Conservation (phyloP, 2,329 filamentous ascomycete species). For the Ophiosphaerella korrae region DNA sequence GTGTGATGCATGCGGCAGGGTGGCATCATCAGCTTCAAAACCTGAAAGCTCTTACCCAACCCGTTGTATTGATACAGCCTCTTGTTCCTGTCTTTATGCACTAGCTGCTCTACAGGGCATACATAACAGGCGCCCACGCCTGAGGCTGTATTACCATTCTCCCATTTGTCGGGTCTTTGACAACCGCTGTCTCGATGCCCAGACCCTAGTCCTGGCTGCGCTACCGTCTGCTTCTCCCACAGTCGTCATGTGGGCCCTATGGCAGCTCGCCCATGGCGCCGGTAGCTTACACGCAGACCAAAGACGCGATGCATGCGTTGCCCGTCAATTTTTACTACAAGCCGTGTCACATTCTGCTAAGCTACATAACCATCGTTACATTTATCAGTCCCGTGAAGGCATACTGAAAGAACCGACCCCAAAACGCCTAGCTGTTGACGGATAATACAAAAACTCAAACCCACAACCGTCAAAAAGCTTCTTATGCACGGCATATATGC, state of each 20-base stretch:
- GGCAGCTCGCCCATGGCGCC: slow-evolving; percentile 16
- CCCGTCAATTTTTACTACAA: slow-evolving; percentile 2
- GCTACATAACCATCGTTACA: slow-evolving; percentile 11
- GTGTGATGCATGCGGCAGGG: slow-evolving; percentile 31
- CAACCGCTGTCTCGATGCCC: slow-evolving; percentile 5
- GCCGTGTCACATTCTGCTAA: slow-evolving; percentile 5
- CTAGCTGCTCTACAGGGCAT: slow-evolving; percentile 13
- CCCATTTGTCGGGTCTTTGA: slow-evolving; percentile 1
- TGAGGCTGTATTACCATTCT: slow-evolving; percentile 13
- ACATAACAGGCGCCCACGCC: slow-evolving; percentile 18
- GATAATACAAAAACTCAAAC: slow-evolving; percentile 31
- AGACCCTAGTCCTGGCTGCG: slow-evolving; percentile 12
- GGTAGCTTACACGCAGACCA: slow-evolving; percentile 7
- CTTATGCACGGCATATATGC: not conserved
- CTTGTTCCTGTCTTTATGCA: slow-evolving; percentile 2
- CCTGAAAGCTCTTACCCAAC: slow-evolving; percentile 13
- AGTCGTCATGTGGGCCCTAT: slow-evolving; percentile 23
- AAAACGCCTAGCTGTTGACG: slow-evolving; percentile 39
- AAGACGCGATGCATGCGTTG: no score
- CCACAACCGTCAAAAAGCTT: slow-evolving; percentile 2
- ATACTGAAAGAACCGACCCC: slow-evolving; percentile 2
- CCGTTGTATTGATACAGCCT: slow-evolving; percentile 4
- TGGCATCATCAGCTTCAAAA: slow-evolving; percentile 18
- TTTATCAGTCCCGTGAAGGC: slow-evolving; percentile 1
- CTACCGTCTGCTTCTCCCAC: slow-evolving; percentile 7